Evolutionary conservation across 805 yeast genomes (phyloP).

Genomic region (Ogataea allantospora): DNA sequence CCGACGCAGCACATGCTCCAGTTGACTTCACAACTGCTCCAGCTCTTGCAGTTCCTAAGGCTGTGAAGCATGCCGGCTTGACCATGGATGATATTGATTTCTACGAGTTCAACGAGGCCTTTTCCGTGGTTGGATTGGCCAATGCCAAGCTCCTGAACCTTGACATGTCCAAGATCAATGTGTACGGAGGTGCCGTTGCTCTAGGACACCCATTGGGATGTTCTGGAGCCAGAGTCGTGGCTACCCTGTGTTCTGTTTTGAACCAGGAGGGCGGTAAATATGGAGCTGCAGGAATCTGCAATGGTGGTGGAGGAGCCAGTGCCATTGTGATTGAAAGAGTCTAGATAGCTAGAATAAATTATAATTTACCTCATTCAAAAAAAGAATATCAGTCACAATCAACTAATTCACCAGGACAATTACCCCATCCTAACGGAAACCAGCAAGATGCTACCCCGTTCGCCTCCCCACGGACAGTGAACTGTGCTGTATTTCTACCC

Average conservation of each 20-base stretch:
- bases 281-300: conserved; percentile 96
- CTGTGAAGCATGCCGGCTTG: conserved; percentile 81
- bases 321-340: conserved; percentile 81
- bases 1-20: conserved; percentile 96
- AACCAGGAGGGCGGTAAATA: conserved; percentile 80
- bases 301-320: conserved; percentile 99
- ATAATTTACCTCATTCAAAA: conserved; percentile 4
- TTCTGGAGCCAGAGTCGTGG: conserved; percentile 93
- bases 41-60: conserved; percentile 92
- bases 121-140: conserved; percentile 94
- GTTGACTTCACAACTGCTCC: conserved; percentile 96
- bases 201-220: conserved; percentile 94
- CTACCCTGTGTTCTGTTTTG: conserved; percentile 79
- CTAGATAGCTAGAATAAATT: conserved; percentile 17
- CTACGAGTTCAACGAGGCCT: conserved; percentile 97
- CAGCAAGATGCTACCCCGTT: conserved; percentile 38
- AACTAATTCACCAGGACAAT: conserved; percentile 20
- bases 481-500: conserved; percentile 48
- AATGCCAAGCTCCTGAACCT: conserved; percentile 69
- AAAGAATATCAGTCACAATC: conserved; percentile 23
- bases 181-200: conserved; percentile 95
- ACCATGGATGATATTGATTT: conserved; percentile 69
- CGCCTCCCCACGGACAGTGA: conserved; percentile 43
- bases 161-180: conserved; percentile 69
- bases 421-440: conserved; percentile 28